Conservation (phyloP, 2,329 filamentous ascomycete species). For the Colletotrichum gloeosporioides region DNA sequence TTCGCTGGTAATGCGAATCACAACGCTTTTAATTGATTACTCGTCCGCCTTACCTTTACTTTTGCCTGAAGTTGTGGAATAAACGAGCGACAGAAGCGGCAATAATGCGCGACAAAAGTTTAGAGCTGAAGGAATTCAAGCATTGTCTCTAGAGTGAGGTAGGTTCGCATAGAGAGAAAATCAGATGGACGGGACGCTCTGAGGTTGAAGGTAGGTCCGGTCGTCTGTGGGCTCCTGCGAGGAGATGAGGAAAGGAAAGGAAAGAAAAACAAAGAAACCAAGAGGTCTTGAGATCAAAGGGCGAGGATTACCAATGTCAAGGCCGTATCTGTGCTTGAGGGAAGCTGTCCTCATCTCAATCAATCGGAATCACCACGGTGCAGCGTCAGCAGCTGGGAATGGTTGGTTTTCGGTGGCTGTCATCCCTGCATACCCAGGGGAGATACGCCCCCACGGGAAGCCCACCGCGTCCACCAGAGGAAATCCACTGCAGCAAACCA, state of each 20-base stretch:
- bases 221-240: neutral
- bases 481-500: neutral
- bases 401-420: constrained; percentile 11
- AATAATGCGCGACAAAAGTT: constrained; percentile 15
- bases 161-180: constrained; percentile 1
- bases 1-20: neutral
- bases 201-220: neutral
- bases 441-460: constrained; percentile 10
- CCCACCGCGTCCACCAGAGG: constrained; percentile 3
- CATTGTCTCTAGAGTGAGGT: constrained; percentile 1
- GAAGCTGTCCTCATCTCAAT: constrained; percentile 19
- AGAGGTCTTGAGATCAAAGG: constrained; percentile 7
- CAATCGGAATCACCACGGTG: constrained; percentile 19
- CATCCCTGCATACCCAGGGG: constrained; percentile 18
- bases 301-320: neutral
- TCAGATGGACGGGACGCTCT: constrained; percentile 20
- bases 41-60: neutral
- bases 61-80: neutral
- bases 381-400: constrained; percentile 11
- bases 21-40: neutral
- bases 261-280: neutral
- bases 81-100: constrained; percentile 19
- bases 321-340: neutral
- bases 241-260: neutral
- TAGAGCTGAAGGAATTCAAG: constrained; percentile 7